Evolutionary conservation across 768 basidiomycete species (phyloP).

Genomic region (Suillus sp.): DNA sequence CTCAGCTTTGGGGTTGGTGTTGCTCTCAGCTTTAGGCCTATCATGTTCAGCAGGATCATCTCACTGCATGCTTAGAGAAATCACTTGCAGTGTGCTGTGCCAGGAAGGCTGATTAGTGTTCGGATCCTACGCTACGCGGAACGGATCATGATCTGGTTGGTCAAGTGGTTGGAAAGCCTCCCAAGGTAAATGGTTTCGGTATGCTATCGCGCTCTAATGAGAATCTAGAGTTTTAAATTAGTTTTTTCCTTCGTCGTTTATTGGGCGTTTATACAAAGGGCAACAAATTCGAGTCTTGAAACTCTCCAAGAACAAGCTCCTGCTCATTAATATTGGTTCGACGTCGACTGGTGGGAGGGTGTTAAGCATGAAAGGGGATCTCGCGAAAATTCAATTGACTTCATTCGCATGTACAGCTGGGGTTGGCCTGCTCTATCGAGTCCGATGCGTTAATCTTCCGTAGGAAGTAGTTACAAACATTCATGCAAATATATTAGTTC

Average conservation of each 20-base stretch:
- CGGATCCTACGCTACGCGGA: too few relatives aligned
- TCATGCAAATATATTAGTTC: not conserved
- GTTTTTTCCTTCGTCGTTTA: constrained; percentile 80
- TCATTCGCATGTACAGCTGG: constrained; percentile 96
- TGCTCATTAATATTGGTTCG: constrained; percentile 97
- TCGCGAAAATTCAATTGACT: constrained; percentile 92
- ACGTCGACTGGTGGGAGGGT: constrained; percentile 97
- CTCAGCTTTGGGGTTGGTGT: too few relatives aligned
- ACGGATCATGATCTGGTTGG: too few relatives aligned
- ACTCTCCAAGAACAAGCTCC: constrained; percentile 85
- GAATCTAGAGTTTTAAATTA: too few relatives aligned
- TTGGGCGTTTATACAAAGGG: constrained; percentile 99
- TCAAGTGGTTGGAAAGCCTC: too few relatives aligned
- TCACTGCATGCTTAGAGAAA: too few relatives aligned
- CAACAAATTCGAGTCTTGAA: constrained; percentile 94
- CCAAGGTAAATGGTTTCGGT: too few relatives aligned
- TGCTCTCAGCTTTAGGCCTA: too few relatives aligned
- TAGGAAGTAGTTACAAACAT: not conserved
- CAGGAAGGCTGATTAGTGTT: too few relatives aligned
- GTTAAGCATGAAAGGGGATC: constrained; percentile 89
- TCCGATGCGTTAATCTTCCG: not conserved
- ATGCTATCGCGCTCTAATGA: too few relatives aligned
- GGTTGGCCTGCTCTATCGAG: constrained; percentile 54
- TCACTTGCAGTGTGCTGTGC: too few relatives aligned
- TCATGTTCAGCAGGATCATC: too few relatives aligned